Percentiles rank a stretch among this genome's conserved stretches.
phyloP scores from a whole-genome alignment of 2,329 filamentous ascomycete species.

The Pseudohalonectria lignicola region DNA sequence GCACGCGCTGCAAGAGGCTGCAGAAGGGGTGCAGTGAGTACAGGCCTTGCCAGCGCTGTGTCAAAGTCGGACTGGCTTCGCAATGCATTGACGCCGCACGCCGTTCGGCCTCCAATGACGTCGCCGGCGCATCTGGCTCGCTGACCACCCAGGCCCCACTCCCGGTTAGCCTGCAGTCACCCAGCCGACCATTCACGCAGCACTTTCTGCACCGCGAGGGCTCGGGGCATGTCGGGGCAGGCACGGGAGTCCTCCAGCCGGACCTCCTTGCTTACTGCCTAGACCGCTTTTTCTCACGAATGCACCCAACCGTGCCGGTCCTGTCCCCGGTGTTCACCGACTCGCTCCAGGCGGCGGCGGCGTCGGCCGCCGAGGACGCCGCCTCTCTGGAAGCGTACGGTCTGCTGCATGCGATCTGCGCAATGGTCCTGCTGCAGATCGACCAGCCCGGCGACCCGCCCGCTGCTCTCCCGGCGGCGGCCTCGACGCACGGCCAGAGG shows the following conservation, averaged over 20 bases:
- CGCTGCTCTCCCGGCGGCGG: conserved; percentile 21
- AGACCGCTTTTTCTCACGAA: conserved; percentile 24
- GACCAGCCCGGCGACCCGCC: conserved; percentile 20
- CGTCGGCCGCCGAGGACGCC: conserved; percentile 13
- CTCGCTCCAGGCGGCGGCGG: conserved; percentile 8
- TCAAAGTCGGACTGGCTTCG: conserved; percentile 26
- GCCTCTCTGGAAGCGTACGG: conserved; percentile 17
- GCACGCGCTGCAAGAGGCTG: conserved; percentile 28
- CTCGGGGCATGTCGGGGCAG: conserved; percentile 15
- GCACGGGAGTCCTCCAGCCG: conserved; percentile 20
- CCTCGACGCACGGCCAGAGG: conserved; percentile 23
- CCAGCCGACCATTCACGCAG: conserved; percentile 9
- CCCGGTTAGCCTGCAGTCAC: too few relatives aligned
- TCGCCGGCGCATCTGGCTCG: too few relatives aligned
- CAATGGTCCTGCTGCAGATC: conserved; percentile 28
- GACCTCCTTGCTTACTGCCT: conserved; percentile 24
- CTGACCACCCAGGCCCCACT: too few relatives aligned
- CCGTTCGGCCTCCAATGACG: not conserved
- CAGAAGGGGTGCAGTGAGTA: conserved; percentile 32
- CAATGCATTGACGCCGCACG: conserved; percentile 19
- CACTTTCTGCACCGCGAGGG: conserved; percentile 12
- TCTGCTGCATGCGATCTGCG: conserved; percentile 19
- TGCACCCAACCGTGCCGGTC: conserved; percentile 31
- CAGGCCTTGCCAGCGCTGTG: conserved; percentile 29
- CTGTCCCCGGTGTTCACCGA: conserved; percentile 24